These are phyloP conservation scores for Boletus rubescentipes DNA, from an alignment of 768 basidiomycete species.

Conservation along the genomic window DNA sequence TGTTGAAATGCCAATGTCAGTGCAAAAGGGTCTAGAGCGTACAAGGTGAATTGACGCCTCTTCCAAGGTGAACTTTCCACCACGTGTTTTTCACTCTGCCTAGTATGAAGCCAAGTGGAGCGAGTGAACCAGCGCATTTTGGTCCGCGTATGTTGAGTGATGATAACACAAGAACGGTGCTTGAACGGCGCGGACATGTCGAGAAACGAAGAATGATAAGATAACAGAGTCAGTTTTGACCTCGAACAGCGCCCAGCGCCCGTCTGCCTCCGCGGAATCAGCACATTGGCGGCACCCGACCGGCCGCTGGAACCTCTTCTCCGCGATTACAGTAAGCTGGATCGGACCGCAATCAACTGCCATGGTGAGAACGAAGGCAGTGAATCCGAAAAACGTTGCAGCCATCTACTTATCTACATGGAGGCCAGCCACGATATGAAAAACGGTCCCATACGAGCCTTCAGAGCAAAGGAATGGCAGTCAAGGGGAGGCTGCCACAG, in stretches of 20 bases:
- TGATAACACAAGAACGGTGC: constrained; percentile 8
- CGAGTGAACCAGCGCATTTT: constrained; percentile 8
- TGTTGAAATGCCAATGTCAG: constrained; percentile 8
- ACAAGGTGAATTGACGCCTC: neutral
- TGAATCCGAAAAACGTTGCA: constrained; percentile 8
- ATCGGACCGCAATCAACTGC: neutral
- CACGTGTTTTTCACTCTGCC: neutral
- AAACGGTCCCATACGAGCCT: neutral
- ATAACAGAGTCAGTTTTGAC: constrained; percentile 17
- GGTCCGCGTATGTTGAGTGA: neutral
- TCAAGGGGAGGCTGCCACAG: neutral
- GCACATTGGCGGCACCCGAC: neutral
- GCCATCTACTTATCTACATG: constrained; percentile 1
- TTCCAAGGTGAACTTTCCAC: neutral
- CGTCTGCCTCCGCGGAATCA: constrained; percentile 25
- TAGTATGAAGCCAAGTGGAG: neutral
- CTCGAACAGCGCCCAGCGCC: constrained; percentile 10
- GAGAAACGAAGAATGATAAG: constrained; percentile 23
- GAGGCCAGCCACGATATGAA: neutral
- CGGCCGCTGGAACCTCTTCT: constrained; percentile 4
- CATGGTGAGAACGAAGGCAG: neutral
- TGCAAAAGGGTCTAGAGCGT: constrained; percentile 1
- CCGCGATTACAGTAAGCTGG: constrained; percentile 2
- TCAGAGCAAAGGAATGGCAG: neutral
- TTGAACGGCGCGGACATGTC: constrained; percentile 22